Conservation (phyloP, 2,329 filamentous ascomycete genomes). For the Cladosporium austrohemisphaericum region DNA sequence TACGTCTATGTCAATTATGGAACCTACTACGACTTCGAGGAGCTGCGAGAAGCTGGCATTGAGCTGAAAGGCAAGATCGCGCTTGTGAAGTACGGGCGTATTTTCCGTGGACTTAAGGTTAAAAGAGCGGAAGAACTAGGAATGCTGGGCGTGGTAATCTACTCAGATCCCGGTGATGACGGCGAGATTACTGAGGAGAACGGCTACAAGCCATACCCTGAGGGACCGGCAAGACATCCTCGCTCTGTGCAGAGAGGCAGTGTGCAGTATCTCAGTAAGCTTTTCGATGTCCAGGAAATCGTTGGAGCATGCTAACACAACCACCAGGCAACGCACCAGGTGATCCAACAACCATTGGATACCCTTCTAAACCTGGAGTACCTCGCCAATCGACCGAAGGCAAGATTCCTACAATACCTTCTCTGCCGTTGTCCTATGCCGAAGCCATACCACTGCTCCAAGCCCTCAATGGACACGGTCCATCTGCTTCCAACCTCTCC, state of each 20-base stretch:
- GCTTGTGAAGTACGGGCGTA: slow-evolving; percentile 76
- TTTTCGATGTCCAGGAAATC: too few relatives aligned
- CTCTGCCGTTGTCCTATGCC: slow-evolving; percentile 81
- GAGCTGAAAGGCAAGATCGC: slow-evolving; percentile 81
- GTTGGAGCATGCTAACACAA: slow-evolving; percentile 11
- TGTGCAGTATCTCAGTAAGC: slow-evolving; percentile 57
- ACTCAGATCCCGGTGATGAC: slow-evolving; percentile 86
- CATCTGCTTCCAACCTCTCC: slow-evolving; percentile 69
- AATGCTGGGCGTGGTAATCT: slow-evolving; percentile 80
- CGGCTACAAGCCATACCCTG: slow-evolving; percentile 73
- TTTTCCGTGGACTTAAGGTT: slow-evolving; percentile 87
- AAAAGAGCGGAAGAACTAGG: slow-evolving; percentile 89
- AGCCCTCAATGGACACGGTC: slow-evolving; percentile 84
- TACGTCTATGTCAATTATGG: slow-evolving; percentile 93
- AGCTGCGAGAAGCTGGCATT: slow-evolving; percentile 70
- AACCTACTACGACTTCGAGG: slow-evolving; percentile 79
- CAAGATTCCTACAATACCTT: slow-evolving; percentile 79
- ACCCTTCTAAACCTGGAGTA: slow-evolving; percentile 85
- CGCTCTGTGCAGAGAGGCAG: slow-evolving; percentile 89
- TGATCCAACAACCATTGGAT: slow-evolving; percentile 89
- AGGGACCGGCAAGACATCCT: slow-evolving; percentile 81
- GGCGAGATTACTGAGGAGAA: slow-evolving; percentile 76
- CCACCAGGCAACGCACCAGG: slow-evolving; percentile 54
- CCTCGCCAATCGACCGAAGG: slow-evolving; percentile 68
- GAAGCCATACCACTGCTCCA: slow-evolving; percentile 86